Base-by-base conservation (phyloP, 257 asterid species). In the Solanum sejunctum region DNA sequence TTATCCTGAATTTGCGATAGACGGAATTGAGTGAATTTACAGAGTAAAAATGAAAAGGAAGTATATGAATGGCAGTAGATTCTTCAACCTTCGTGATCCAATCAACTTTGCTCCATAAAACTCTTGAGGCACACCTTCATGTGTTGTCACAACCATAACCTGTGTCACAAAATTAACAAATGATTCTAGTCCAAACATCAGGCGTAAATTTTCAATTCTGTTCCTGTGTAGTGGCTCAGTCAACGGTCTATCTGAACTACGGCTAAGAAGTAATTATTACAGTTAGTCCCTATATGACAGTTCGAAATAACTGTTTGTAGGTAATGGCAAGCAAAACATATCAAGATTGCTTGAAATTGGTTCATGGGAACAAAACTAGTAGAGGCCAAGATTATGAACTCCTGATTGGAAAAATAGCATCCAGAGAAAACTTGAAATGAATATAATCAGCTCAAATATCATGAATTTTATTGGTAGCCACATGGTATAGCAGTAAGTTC, bases 71-170 rank as follows among this genome's bases (percentile, higher is more conserved):
- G 64, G 49, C 12, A 52, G 64, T 26, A 55, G 51, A 54, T 73
- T 69, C 32, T 39, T 63, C 64, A 83, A 97, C 99, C 99, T 97
- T 86, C 90, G 87, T 16, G 99, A 97, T 90, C 99, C 99, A 47
- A 97, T 91, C 88, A 94, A 80, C 79, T 92, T 93, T 86, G 99
- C 99, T 88, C 99, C 99, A 66, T 97, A 91, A 92, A 97, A 95
- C 86, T 97, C 99, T 79, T 94, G 86, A 5, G 99, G 99, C 67
- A 93, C 98, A 84, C 99, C 99, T 92, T 97, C 99, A 81, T 95
- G 99, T 9, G 99, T 97, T 43, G 99, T 97, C 87, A 97, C 98
- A 64, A 95, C 99, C 99, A 97, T 90, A 81, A 97, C 99, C 99
- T 97, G 86, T 88, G 88, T 70, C 83, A 57, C 45, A 70, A 66